Percentiles rank a stretch among this genome's conserved stretches.
Evolutionary conservation across 2,329 filamentous ascomycete species (phyloP).

Genomic region (Amauroascus niger): DNA sequence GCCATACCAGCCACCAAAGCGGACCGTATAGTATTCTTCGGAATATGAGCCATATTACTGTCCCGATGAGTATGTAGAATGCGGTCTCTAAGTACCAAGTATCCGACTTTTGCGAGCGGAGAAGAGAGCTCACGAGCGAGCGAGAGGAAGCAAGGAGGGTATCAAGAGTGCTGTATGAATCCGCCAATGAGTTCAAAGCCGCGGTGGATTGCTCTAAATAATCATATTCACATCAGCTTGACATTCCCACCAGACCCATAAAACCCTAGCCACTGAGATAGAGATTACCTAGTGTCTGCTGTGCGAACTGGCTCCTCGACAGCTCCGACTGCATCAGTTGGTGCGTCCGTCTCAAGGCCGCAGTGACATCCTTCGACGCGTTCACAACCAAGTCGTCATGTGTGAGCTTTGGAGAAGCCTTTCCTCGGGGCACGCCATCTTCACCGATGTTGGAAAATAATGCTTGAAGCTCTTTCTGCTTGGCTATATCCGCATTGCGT

Average conservation of each 20-base stretch:
- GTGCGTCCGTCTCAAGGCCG: constrained; percentile 74
- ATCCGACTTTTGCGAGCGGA: constrained; percentile 87
- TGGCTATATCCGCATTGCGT: constrained; percentile 61
- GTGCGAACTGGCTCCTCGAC: constrained; percentile 75
- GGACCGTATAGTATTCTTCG: constrained; percentile 79
- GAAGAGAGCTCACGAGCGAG: constrained; percentile 64
- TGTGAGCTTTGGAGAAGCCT: constrained; percentile 44
- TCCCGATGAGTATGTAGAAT: constrained; percentile 69
- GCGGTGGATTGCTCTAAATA: constrained; percentile 61
- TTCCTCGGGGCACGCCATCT: constrained; percentile 27
- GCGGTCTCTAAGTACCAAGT: constrained; percentile 95
- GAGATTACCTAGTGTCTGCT: constrained; percentile 60
- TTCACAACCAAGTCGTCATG: constrained; percentile 64
- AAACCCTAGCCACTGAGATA: background rate
- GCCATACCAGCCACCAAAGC: constrained; percentile 76
- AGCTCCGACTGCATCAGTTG: constrained; percentile 78
- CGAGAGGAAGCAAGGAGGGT: constrained; percentile 64
- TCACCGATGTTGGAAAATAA: constrained; percentile 56
- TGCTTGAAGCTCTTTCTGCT: constrained; percentile 64
- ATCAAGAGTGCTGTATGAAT: constrained; percentile 72
- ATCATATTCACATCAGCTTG: background rate
- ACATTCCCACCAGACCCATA: background rate
- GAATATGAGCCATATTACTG: constrained; percentile 77
- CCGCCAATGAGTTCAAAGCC: constrained; percentile 68
- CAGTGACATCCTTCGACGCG: constrained; percentile 74